Evolutionary conservation across 352 stramenopile species (phyloP).

Genomic region (Pythium sp.): DNA sequence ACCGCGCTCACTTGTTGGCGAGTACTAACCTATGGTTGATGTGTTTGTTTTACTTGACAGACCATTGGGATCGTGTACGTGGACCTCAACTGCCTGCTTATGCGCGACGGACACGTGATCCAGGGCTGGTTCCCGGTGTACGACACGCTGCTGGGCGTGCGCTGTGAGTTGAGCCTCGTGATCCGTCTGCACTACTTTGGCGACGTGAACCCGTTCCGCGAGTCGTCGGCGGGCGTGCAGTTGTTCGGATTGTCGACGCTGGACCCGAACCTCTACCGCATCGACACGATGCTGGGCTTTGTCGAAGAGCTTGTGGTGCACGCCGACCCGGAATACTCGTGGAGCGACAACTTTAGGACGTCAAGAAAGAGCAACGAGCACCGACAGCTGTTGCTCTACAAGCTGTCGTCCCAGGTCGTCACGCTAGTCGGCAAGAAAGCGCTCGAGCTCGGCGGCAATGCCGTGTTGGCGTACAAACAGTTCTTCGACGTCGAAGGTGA

Average conservation of each 20-base stretch:
- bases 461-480: constrained; percentile 97
- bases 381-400: constrained; percentile 94
- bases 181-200: constrained; percentile 97
- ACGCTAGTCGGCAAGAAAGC: constrained; percentile 94
- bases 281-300: constrained; percentile 91
- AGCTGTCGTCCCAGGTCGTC: constrained; percentile 86
- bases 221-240: constrained; percentile 96
- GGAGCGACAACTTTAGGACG: constrained; percentile 93
- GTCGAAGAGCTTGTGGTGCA: constrained; percentile 97
- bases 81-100: constrained; percentile 98
- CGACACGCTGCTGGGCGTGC: constrained; percentile 95
- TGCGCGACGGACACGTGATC: constrained; percentile 88
- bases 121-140: constrained; percentile 98
- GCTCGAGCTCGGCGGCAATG: constrained; percentile 96
- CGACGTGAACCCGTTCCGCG: constrained; percentile 96
- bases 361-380: constrained; percentile 95
- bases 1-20: no score
- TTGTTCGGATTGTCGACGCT: constrained; percentile 96
- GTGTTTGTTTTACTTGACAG: constrained; percentile 12
- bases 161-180: constrained; percentile 93
- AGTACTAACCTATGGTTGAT: neutral
- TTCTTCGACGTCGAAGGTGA: constrained; percentile 99
- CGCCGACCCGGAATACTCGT: constrained; percentile 98
- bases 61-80: constrained; percentile 98
- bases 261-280: constrained; percentile 84